phyloP scores from a whole-genome alignment of 1,284 basidiomycete genomes.

The Boletellus dicymbophilus region DNA sequence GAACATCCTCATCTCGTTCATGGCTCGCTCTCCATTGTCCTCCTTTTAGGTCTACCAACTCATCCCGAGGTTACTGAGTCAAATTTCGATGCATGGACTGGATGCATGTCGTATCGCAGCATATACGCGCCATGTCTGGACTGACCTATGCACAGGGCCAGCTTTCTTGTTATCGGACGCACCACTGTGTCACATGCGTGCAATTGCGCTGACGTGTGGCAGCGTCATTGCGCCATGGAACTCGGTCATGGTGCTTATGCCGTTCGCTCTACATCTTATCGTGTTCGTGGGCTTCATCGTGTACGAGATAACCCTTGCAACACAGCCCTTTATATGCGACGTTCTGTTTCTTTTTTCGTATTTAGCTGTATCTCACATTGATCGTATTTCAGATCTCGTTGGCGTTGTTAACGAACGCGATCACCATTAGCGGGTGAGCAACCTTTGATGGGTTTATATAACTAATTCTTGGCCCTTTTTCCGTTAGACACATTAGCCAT shows the following conservation, averaged over 20 bases:
- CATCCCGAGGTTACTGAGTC: constrained; percentile 8
- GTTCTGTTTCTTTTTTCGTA: too few relatives aligned
- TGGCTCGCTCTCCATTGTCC: constrained; percentile 7
- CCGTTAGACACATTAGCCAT: constrained; percentile 9
- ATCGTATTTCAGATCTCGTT: constrained; percentile 10
- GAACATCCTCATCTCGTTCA: constrained; percentile 15
- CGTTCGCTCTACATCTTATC: constrained; percentile 15
- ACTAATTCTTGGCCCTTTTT: background rate
- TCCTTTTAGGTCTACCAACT: constrained; percentile 12
- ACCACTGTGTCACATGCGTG: constrained; percentile 8
- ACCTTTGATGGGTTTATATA: too few relatives aligned
- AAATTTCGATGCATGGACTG: constrained; percentile 9
- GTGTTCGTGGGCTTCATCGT: constrained; percentile 11
- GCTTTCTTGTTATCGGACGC: constrained; percentile 13
- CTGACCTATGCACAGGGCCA: constrained; percentile 10
- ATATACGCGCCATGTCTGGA: rapidly evolving
- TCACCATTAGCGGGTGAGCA: constrained; percentile 17
- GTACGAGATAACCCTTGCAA: constrained; percentile 15
- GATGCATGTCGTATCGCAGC: constrained; percentile 5
- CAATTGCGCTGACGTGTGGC: constrained; percentile 16
- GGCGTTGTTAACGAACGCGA: constrained; percentile 12
- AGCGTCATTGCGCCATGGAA: constrained; percentile 15
- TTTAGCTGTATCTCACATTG: background rate
- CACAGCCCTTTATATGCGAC: constrained; percentile 11
- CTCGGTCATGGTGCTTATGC: constrained; percentile 10